Evolutionary conservation across 495 filamentous ascomycete species (phyloP).

Genomic region (Schizothecium vesticola): DNA sequence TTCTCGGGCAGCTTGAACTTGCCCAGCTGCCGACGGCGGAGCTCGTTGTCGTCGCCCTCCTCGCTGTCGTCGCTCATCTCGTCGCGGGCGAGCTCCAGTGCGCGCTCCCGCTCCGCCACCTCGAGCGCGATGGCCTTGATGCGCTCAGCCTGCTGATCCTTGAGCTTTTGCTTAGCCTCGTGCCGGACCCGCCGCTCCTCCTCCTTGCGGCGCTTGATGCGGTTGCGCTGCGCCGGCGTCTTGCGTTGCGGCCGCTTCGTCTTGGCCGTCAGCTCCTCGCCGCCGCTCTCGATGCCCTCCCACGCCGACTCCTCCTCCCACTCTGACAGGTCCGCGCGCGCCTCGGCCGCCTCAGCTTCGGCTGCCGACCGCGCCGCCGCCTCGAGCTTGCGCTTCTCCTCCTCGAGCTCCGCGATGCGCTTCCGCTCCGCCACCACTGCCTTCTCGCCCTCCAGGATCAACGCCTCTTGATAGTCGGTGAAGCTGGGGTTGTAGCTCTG

Average conservation of each 20-base stretch:
- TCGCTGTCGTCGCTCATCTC: slow-evolving; percentile 40
- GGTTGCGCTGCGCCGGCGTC: slow-evolving; percentile 79
- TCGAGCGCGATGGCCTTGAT: slow-evolving; percentile 61
- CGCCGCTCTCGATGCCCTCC: slow-evolving; percentile 71
- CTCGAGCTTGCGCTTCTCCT: slow-evolving; percentile 50
- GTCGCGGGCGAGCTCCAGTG: slow-evolving; percentile 31
- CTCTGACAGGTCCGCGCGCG: slow-evolving; percentile 61
- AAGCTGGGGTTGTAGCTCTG: slow-evolving; percentile 89
- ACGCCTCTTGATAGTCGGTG: slow-evolving; percentile 70
- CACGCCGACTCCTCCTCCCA: slow-evolving; percentile 83
- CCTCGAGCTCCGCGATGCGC: slow-evolving; percentile 61
- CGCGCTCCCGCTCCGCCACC: slow-evolving; percentile 53
- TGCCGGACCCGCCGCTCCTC: slow-evolving; percentile 66
- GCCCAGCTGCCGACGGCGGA: slow-evolving; percentile 72
- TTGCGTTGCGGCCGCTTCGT: slow-evolving; percentile 75
- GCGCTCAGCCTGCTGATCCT: slow-evolving; percentile 58
- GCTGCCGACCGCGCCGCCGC: slow-evolving; percentile 50
- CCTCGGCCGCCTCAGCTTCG: slow-evolving; percentile 59
- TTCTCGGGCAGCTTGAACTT: slow-evolving; percentile 72
- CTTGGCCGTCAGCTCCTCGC: slow-evolving; percentile 58
- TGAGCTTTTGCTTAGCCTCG: slow-evolving; percentile 65
- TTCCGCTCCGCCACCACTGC: slow-evolving; percentile 76
- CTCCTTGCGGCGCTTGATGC: slow-evolving; percentile 79
- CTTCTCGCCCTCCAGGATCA: slow-evolving; percentile 67
- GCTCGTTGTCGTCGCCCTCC: slow-evolving; percentile 54